Evolutionary conservation across 2,329 filamentous ascomycete genomes (phyloP).

Genomic region (Xylaria sp.): DNA sequence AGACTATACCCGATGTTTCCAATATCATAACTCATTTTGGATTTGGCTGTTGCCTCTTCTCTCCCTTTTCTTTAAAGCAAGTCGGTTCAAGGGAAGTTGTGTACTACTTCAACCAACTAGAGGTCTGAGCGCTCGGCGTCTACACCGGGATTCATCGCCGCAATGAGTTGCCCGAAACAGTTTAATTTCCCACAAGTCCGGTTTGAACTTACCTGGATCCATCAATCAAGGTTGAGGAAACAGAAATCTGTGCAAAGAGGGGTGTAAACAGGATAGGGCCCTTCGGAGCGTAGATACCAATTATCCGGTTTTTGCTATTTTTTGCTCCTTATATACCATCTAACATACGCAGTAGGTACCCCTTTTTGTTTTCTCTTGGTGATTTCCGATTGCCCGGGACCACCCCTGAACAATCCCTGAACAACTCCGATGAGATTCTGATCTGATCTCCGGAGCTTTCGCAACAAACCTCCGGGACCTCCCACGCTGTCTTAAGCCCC

Average conservation of each 20-base stretch:
- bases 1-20: slow-evolving; percentile 24
- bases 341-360: too few species aligned
- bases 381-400: slow-evolving; percentile 24
- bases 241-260: neutral
- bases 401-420: neutral
- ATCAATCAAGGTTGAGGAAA: slow-evolving; percentile 1
- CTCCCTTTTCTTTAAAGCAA: slow-evolving; percentile 5
- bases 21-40: slow-evolving; percentile 7
- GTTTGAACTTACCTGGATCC: neutral
- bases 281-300: slow-evolving; percentile 9
- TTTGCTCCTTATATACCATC: neutral
- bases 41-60: neutral
- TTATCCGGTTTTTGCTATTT: slow-evolving; percentile 8
- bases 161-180: slow-evolving; percentile 27
- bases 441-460: slow-evolving; percentile 21
- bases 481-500: neutral
- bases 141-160: neutral
- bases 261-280: neutral
- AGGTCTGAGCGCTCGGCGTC: slow-evolving; percentile 15
- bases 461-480: slow-evolving; percentile 18
- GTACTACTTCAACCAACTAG: neutral
- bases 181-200: slow-evolving; percentile 8
- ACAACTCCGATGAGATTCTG: neutral
- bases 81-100: neutral
- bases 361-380: slow-evolving; percentile 1